Percentiles rank a stretch among this genome's conserved stretches.
phyloP scores from a whole-genome alignment of 306 rosid species.

The Hippophae gyantsensis region DNA sequence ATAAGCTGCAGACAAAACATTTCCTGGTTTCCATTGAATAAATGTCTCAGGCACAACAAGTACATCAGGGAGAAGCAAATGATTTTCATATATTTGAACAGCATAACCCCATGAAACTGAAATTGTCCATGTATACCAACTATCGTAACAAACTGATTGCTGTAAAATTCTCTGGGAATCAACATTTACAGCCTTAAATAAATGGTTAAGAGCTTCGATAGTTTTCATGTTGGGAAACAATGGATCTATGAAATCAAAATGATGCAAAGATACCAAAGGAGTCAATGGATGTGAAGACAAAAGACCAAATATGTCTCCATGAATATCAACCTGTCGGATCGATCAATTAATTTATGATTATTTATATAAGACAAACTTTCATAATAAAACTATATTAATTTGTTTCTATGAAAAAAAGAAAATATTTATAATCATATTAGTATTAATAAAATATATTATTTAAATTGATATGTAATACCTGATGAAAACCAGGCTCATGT shows the following conservation, averaged over 20 bases:
- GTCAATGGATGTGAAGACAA: conserved; percentile 71
- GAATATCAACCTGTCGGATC: conserved; percentile 49
- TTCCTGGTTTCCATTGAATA: conserved; percentile 48
- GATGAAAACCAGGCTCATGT: conserved; percentile 83
- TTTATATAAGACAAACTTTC: too few relatives aligned
- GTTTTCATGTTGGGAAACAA: conserved; percentile 71
- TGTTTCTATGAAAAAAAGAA: background rate
- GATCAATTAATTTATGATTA: background rate
- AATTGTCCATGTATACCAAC: conserved; percentile 71
- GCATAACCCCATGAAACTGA: conserved; percentile 92
- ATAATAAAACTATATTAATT: too few relatives aligned
- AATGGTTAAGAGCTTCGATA: conserved; percentile 43
- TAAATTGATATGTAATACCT: conserved; percentile 30
- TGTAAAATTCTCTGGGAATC: conserved; percentile 74
- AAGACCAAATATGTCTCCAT: conserved; percentile 63
- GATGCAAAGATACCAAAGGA: conserved; percentile 76
- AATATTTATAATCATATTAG: background rate
- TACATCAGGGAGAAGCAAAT: conserved; percentile 41
- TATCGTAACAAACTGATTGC: conserved; percentile 75
- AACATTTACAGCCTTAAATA: conserved; percentile 37
- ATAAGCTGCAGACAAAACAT: conserved; percentile 32
- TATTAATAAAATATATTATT: too few relatives aligned
- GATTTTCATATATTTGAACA: conserved; percentile 49
- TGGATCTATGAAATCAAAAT: conserved; percentile 49
- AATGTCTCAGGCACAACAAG: conserved; percentile 56